Conservation (phyloP, 441 rosid species). For the Daphne laureola region DNA sequence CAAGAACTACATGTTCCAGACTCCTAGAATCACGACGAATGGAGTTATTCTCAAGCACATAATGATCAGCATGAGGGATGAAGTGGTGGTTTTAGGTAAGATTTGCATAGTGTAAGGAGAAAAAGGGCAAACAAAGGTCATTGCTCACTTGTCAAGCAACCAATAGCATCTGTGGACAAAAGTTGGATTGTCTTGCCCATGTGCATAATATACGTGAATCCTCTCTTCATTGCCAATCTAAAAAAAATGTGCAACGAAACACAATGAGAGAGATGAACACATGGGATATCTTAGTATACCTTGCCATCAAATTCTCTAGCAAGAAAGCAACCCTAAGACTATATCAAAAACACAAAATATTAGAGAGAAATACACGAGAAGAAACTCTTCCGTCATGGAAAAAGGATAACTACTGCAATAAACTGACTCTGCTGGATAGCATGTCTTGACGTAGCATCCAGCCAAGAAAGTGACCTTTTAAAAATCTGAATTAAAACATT, state of each 20-base stretch:
- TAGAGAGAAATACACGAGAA: no score
- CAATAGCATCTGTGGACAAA: constrained; percentile 98
- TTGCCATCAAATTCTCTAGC: no score
- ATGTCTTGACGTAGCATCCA: no score
- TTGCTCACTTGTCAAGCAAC: constrained; percentile 94
- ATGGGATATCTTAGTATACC: no score
- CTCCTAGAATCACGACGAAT: constrained; percentile 42
- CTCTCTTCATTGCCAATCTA: constrained; percentile 96
- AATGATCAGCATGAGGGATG: neutral
- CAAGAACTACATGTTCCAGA: constrained; percentile 92
- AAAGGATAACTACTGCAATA: no score
- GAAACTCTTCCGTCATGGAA: no score
- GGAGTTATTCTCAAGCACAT: constrained; percentile 5
- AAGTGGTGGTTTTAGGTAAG: neutral
- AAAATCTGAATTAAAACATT: no score
- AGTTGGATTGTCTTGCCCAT: constrained; percentile 78
- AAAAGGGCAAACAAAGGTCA: constrained; percentile 12
- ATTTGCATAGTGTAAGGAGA: neutral
- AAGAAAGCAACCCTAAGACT: no score
- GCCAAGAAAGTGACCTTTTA: no score
- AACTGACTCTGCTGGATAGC: no score
- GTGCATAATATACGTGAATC: constrained; percentile 98
- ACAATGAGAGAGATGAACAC: constrained; percentile 6
- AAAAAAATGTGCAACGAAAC: constrained; percentile 6
- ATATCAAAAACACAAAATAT: no score